A percentile compares a stretch with the other conserved stretches of the same genome.
These are phyloP conservation scores for Paraurostyla sp. DNA, from an alignment of 73 alveolate genomes.

Conservation along the genomic window DNA sequence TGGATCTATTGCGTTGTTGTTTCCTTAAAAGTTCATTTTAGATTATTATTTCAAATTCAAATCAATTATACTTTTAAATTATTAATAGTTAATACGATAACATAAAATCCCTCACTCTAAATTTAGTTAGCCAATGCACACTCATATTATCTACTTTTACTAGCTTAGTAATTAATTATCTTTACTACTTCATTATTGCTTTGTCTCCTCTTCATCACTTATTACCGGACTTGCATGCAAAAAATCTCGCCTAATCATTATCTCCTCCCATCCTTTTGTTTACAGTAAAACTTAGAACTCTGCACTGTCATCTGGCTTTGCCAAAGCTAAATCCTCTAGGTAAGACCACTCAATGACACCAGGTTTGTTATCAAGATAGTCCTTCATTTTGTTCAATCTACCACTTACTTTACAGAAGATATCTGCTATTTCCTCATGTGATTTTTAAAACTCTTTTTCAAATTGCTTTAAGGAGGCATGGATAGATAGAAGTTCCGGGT, in stretches of 20 bases:
- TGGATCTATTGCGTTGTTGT: too few species aligned
- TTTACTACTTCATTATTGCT: not conserved
- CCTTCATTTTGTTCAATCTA: slow-evolving; percentile 54
- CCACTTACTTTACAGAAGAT: slow-evolving; percentile 72
- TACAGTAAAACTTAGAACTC: slow-evolving; percentile 67
- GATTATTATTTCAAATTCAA: slow-evolving; percentile 34
- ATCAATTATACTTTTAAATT: not conserved
- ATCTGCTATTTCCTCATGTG: slow-evolving; percentile 61
- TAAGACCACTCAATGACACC: slow-evolving; percentile 72
- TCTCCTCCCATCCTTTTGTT: slow-evolving; percentile 74
- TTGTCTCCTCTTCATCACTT: not conserved
- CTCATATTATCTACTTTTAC: not conserved
- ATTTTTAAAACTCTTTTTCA: slow-evolving; percentile 42
- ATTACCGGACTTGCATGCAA: slow-evolving; percentile 51
- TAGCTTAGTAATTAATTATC: too few species aligned
- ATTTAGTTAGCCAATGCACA: slow-evolving; percentile 11
- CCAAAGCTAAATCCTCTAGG: slow-evolving; percentile 74
- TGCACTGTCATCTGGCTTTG: slow-evolving; percentile 67
- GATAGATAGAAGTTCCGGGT: slow-evolving; percentile 31
- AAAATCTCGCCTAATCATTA: slow-evolving; percentile 60
- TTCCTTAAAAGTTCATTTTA: slow-evolving; percentile 40
- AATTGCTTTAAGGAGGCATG: slow-evolving; percentile 23
- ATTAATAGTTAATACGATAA: not conserved
- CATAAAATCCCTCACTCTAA: too few species aligned
- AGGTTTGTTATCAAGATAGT: slow-evolving; percentile 53